These are phyloP conservation scores for Apiotrichum mycotoxinovorans DNA, from an alignment of 1,284 basidiomycete genomes.

Conservation along the genomic window DNA sequence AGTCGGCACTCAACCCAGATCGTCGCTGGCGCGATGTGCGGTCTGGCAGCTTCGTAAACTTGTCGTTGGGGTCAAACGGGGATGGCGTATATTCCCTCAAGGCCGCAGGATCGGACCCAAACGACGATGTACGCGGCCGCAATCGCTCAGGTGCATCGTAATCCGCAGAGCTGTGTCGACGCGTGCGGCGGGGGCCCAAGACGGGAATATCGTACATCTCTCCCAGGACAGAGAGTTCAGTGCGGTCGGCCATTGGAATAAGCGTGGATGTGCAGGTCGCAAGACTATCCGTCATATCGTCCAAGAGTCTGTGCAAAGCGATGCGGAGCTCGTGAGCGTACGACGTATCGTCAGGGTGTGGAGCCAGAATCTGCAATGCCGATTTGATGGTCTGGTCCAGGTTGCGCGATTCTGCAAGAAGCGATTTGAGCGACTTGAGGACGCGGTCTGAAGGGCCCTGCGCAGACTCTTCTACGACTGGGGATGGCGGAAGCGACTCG, in stretches of 20 bases:
- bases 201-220: conserved; percentile 47
- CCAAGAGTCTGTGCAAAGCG: conserved; percentile 33
- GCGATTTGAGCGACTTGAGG: conserved; percentile 9
- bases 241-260: conserved; percentile 31
- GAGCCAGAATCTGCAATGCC: conserved; percentile 25
- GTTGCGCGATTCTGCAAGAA: conserved; percentile 24
- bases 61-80: conserved; percentile 22
- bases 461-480: not conserved
- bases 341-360: conserved; percentile 20
- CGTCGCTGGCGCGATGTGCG: conserved; percentile 33
- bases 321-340: conserved; percentile 32
- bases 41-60: conserved; percentile 38
- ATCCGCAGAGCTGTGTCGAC: not conserved
- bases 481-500: not conserved
- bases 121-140: no score
- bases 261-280: conserved; percentile 36
- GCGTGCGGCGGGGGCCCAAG: not conserved
- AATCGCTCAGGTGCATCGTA: not conserved
- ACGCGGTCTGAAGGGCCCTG: conserved; percentile 1
- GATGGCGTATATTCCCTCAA: not conserved
- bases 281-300: conserved; percentile 41
- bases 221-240: conserved; percentile 34
- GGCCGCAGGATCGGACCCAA: not conserved
- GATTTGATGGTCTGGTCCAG: conserved; percentile 27
- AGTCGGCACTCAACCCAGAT: conserved; percentile 21